Percentiles rank a stretch among this genome's conserved stretches.
Conservation (phyloP, 2,329 filamentous ascomycete genomes). For the Colletotrichum sojae region DNA sequence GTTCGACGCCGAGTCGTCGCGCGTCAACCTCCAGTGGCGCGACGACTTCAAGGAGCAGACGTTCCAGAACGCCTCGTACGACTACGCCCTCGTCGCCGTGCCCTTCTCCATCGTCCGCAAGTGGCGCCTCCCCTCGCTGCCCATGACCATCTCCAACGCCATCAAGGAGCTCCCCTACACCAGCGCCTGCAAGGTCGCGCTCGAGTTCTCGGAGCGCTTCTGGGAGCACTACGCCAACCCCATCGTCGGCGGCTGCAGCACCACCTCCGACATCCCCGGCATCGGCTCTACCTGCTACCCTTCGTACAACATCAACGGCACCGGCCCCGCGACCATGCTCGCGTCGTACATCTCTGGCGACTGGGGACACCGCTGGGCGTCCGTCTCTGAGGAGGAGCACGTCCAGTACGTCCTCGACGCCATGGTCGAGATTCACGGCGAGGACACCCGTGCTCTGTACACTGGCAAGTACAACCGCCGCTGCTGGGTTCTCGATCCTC, state of each 20-base stretch:
- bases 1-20: constrained; percentile 64
- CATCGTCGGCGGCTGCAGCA: constrained; percentile 76
- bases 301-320: constrained; percentile 75
- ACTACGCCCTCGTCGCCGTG: constrained; percentile 76
- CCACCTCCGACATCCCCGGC: constrained; percentile 69
- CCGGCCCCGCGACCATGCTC: constrained; percentile 73
- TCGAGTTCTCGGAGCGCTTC: constrained; percentile 77
- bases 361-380: constrained; percentile 50
- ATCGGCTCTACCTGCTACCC: constrained; percentile 77
- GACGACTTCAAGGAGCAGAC: constrained; percentile 54
- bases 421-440: constrained; percentile 78
- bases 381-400: constrained; percentile 69
- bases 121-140: constrained; percentile 68
- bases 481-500: constrained; percentile 76
- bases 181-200: constrained; percentile 70
- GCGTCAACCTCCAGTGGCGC: constrained; percentile 72
- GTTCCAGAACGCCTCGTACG: constrained; percentile 67
- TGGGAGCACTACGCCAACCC: constrained; percentile 66
- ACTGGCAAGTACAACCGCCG: constrained; percentile 76
- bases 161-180: constrained; percentile 62
- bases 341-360: constrained; percentile 69
- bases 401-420: constrained; percentile 74
- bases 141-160: constrained; percentile 60
- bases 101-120: constrained; percentile 76
- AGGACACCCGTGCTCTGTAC: constrained; percentile 71